Evolutionary conservation across 2,329 filamentous ascomycete genomes (phyloP), one percentile per base, ranked within the genome.

Genomic region (Microascus cirrosus): DNA sequence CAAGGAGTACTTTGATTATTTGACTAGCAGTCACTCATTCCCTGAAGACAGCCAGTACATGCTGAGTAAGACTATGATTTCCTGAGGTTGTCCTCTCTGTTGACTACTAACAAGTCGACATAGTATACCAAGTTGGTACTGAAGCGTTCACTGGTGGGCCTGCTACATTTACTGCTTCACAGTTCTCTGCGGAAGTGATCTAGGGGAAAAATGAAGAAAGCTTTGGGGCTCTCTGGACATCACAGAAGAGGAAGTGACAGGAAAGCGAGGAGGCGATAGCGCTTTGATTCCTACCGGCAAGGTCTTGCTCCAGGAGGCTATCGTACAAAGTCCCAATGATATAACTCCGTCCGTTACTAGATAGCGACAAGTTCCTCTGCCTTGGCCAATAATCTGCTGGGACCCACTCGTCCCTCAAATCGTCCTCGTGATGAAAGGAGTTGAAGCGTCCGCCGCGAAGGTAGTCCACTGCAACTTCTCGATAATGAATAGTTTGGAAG

Each of bases 1-100:
- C 61, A 73, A 73, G 63, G 67, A 73, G 1, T 85, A 84, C 68
- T 72, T 81, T 60, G 71, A 70, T 12, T 83, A 82, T 63, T 65
- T 84, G 28, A 69, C 69, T 5, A 60, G 62, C 18, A 71, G 70
- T 59, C 68, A 80, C 60, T 70, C 71, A 0, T 71, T 78, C 57
- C 67, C 74, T 1, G 66, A 59, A 2, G 56, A 59, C 39, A 60
- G 56, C 20, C 64, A 66, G 50, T 62, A 66, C 59, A 62, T 66
- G 62, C 62, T 66, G 3, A 64, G 64, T 66, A 56, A 58, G 63
- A 58, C 35, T 0, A n/a, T 24, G 18, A 11, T 1, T 20, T 0
- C 5, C 32, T 5, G 28, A 4, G 10, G 4, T 52, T 18, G 25
- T 12, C 24, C 28, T 20, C 22, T 22, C 11, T 34, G 42, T 8